phyloP scores from a whole-genome alignment of 805 yeast genomes.

The Cyberlindnera euphorbiae region DNA sequence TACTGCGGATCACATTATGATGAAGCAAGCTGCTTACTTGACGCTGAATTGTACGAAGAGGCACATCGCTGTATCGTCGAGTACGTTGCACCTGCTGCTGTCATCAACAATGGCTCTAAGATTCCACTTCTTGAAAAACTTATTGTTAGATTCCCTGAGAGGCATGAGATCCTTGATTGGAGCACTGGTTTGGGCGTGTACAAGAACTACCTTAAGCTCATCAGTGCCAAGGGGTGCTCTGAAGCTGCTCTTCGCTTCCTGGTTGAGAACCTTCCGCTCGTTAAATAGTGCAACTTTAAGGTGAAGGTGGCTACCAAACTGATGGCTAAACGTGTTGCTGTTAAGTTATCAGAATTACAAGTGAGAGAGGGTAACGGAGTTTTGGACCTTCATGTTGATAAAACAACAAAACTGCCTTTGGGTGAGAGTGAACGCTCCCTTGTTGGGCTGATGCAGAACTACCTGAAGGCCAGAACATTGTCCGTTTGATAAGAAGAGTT shows the following conservation, averaged over 20 bases:
- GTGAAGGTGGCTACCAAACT: slow-evolving; percentile 47
- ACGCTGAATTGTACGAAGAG: slow-evolving; percentile 52
- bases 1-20: slow-evolving; percentile 46
- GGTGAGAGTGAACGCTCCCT: slow-evolving; percentile 31
- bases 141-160: slow-evolving; percentile 39
- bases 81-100: slow-evolving; percentile 67
- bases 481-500: slow-evolving; percentile 2
- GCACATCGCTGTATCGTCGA: slow-evolving; percentile 58
- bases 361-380: slow-evolving; percentile 12
- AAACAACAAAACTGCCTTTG: slow-evolving; percentile 35
- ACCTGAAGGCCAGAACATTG: slow-evolving; percentile 9
- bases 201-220: slow-evolving; percentile 40
- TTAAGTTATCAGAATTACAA: slow-evolving; percentile 12
- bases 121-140: slow-evolving; percentile 32
- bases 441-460: slow-evolving; percentile 10
- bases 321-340: slow-evolving; percentile 44
- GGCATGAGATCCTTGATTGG: slow-evolving; percentile 44
- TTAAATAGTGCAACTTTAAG: slow-evolving; percentile 32
- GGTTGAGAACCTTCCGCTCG: slow-evolving; percentile 40
- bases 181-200: slow-evolving; percentile 55
- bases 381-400: slow-evolving; percentile 26
- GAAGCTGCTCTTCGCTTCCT: slow-evolving; percentile 34
- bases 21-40: slow-evolving; percentile 57
- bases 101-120: slow-evolving; percentile 42
- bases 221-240: slow-evolving; percentile 17